Evolutionary conservation across 441 rosid species (phyloP).

Genomic region (Populus hybrid): DNA sequence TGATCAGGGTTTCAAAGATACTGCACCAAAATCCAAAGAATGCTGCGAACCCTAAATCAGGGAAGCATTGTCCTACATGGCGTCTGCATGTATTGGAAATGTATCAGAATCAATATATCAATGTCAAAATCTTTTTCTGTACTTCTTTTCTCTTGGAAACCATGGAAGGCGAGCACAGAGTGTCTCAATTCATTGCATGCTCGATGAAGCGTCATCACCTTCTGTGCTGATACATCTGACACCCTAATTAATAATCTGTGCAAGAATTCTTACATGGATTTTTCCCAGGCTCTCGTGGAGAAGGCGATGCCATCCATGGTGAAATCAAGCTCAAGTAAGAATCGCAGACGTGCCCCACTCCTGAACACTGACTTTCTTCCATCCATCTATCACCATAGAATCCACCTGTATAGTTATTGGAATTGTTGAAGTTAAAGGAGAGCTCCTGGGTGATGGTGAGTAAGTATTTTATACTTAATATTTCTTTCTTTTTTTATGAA

Average conservation of each 20-base stretch:
- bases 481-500: too few species aligned
- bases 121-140: background rate
- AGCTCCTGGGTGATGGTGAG: too few species aligned
- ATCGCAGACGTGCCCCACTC: too few species aligned
- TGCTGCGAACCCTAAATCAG: conserved; percentile 8
- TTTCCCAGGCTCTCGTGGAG: too few species aligned
- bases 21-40: conserved; percentile 12
- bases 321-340: background rate
- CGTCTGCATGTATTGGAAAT: background rate
- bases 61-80: background rate
- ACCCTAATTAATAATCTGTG: background rate
- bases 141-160: background rate
- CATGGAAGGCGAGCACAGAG: background rate
- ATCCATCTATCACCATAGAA: too few species aligned
- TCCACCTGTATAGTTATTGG: too few species aligned
- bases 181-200: conserved; percentile 27
- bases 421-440: too few species aligned
- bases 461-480: too few species aligned
- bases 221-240: conserved; percentile 16
- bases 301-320: background rate
- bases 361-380: too few species aligned
- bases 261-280: too few species aligned
- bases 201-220: background rate
- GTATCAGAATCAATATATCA: background rate
- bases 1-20: background rate